Base-by-base conservation (phyloP, 495 filamentous ascomycete species). In the Hypomontagnella submonticulosa region DNA sequence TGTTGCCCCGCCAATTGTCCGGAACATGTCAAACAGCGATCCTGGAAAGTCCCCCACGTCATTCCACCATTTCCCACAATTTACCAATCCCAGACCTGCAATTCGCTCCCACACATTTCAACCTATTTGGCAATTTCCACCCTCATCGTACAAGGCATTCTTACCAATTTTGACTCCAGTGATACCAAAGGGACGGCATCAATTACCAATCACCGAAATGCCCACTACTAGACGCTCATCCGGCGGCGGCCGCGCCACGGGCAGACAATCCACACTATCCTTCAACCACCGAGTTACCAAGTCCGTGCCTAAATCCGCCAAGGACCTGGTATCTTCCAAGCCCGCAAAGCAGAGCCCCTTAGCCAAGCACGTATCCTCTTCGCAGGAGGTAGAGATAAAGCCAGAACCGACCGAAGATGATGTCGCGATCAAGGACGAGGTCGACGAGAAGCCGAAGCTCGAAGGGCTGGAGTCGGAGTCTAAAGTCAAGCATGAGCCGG, bases 221-320 rank as follows among this genome's bases (percentile, higher is more conserved):
- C 88, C 90, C 48, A 80, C 87, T 30, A 87, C 88, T 59, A 87
- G 89, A 73, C 85, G 87, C 71, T 78, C 80, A 1, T 75, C 77
- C 57, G 81, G 83, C 67, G 71, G 75, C 58, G 75, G 79, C 46
- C 73, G 77, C 42, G 71, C 74, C 44, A 66, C 71, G 50, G 76
- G 75, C 30, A 72, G 76, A 49, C 93, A 97, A 73, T 80, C 88
- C 2, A 93, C 87, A 12, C 85, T 97, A 62, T 87, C 88, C 59
- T 96, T 97, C 76, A 79, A 86, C 72, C 81, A 83, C 76, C 85
- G 87, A 73, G 86, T 96, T 60, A 92, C 90, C 69, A 97, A 97
- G 76, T 65, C 82, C 52, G 77, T 83, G 4, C 62, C 82, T 36
- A 89, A 90, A 69, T 76, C 81, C 2, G 62, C 78, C 57, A 82